phyloP scores from a whole-genome alignment of 140 eudicot species.

The Erigeron philadelphicus region DNA sequence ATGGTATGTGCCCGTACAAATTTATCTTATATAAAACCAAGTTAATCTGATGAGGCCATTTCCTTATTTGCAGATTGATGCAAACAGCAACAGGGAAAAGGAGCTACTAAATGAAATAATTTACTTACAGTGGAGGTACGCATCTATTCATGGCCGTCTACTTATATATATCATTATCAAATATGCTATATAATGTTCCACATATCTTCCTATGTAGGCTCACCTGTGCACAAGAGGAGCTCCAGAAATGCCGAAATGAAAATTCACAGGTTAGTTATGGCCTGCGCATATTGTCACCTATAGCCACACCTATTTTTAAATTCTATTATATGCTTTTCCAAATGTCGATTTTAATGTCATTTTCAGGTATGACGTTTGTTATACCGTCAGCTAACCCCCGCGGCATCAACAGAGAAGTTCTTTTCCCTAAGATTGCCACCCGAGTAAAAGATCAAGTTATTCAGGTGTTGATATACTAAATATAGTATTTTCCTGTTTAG shows the following conservation, averaged over 20 bases:
- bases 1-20: conserved; percentile 40
- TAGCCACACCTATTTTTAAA: background rate
- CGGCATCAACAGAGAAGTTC: conserved; percentile 8
- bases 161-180: background rate
- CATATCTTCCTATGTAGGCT: conserved; percentile 33
- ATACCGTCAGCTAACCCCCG: conserved; percentile 29
- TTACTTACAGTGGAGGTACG: conserved; percentile 77
- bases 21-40: background rate
- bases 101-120: conserved; percentile 67
- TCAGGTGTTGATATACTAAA: conserved; percentile 27
- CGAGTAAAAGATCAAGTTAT: conserved; percentile 26
- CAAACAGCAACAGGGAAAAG: conserved; percentile 69
- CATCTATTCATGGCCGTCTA: conserved; percentile 3
- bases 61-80: conserved; percentile 51
- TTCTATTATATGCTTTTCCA: conserved; percentile 17
- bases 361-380: conserved; percentile 38
- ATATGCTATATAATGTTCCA: background rate
- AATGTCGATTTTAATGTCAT: conserved; percentile 25
- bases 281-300: background rate
- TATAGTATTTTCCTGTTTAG: conserved; percentile 15
- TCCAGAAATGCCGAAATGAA: conserved; percentile 61
- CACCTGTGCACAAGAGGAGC: conserved; percentile 67
- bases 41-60: background rate
- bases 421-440: conserved; percentile 20
- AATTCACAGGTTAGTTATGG: conserved; percentile 35